Percentiles rank a stretch among this genome's conserved stretches.
phyloP scores from a whole-genome alignment of 176 grass and related monocot genomes.

The Saccharum officinarum region DNA sequence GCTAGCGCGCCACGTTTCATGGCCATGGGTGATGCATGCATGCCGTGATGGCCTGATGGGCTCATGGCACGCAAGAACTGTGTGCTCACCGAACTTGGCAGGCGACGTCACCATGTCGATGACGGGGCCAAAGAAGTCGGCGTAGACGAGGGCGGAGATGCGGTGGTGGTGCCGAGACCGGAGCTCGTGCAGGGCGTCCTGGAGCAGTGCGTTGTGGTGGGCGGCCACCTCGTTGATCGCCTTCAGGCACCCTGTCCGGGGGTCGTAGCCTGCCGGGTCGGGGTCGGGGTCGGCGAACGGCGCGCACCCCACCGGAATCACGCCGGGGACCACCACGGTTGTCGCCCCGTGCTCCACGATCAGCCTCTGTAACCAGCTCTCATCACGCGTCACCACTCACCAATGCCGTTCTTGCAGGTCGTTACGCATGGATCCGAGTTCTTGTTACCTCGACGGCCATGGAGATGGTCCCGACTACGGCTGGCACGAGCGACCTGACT shows the following conservation, averaged over 20 bases:
- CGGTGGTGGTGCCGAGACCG: conserved; percentile 31
- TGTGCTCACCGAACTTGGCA: conserved; percentile 46
- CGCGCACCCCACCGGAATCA: conserved; percentile 39
- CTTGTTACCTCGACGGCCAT: conserved; percentile 46
- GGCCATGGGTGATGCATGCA: no score
- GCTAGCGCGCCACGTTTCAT: not conserved
- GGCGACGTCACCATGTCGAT: conserved; percentile 54
- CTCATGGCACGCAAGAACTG: not conserved
- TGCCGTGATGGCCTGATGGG: no score
- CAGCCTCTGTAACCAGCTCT: conserved; percentile 24
- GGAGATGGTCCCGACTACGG: conserved; percentile 47
- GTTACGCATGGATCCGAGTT: no score
- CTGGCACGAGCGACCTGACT: conserved; percentile 30
- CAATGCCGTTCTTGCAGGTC: no score
- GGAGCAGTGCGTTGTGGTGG: conserved; percentile 53
- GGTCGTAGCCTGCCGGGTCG: conserved; percentile 39
- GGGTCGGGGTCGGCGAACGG: conserved; percentile 30
- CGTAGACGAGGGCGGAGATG: conserved; percentile 39
- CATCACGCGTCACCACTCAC: no score
- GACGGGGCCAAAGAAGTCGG: conserved; percentile 48
- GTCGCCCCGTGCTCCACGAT: conserved; percentile 32
- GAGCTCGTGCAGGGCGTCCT: conserved; percentile 34
- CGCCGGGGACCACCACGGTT: conserved; percentile 28
- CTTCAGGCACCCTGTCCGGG: conserved; percentile 50
- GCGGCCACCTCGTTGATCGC: conserved; percentile 36